Percentiles rank a stretch among this genome's conserved stretches.
Conservation (phyloP, 2,329 filamentous ascomycete genomes). For the Fusarium tupiense region DNA sequence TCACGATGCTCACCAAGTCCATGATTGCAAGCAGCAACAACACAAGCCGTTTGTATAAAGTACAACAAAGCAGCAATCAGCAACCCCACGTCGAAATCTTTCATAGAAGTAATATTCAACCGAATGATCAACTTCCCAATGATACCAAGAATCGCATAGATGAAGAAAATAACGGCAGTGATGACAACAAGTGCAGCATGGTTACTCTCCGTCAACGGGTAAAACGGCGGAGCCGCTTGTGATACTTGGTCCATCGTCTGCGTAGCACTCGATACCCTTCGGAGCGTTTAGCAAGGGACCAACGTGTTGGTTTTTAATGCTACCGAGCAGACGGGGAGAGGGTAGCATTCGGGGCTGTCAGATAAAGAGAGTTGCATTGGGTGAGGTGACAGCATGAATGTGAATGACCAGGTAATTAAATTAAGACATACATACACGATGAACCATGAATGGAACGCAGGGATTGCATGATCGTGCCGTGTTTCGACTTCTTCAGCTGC, state of each 20-base stretch:
- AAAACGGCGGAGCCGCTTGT: slow-evolving; percentile 33
- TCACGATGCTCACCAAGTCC: slow-evolving; percentile 27
- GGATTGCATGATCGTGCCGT: neutral
- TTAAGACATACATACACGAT: neutral
- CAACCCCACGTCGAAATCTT: slow-evolving; percentile 31
- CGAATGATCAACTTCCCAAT: slow-evolving; percentile 37
- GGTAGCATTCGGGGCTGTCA: slow-evolving; percentile 7
- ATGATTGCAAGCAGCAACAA: slow-evolving; percentile 27
- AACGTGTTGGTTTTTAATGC: neutral
- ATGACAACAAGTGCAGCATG: slow-evolving; percentile 38
- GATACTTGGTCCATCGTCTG: slow-evolving; percentile 17
- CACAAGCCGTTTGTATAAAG: slow-evolving; percentile 33
- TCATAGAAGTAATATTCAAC: slow-evolving; percentile 37
- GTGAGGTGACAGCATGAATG: neutral
- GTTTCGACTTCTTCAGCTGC: neutral
- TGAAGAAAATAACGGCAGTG: slow-evolving; percentile 31
- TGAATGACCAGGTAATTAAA: neutral
- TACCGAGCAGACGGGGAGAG: neutral
- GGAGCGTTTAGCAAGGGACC: neutral
- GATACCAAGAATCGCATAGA: slow-evolving; percentile 35
- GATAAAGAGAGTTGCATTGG: neutral
- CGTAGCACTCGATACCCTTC: neutral
- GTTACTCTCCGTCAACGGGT: slow-evolving; percentile 31
- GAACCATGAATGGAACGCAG: neutral
- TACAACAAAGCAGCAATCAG: slow-evolving; percentile 18